These are phyloP conservation scores for Arthrobotrys sinensis DNA, from an alignment of 2,329 filamentous ascomycete species.

Conservation along the genomic window DNA sequence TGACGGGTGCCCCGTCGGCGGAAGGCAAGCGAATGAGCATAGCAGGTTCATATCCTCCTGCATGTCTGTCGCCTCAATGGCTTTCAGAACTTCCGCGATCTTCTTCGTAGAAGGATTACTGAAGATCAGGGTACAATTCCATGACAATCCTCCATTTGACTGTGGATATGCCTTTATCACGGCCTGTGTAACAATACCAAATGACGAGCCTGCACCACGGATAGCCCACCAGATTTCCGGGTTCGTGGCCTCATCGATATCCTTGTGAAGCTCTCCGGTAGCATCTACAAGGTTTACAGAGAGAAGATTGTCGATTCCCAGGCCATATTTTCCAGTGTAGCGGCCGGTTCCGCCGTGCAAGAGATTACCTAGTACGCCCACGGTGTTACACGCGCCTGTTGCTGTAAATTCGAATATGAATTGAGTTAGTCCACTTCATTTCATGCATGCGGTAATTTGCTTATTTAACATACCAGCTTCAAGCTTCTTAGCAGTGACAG, in stretches of 20 bases:
- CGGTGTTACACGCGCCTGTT: constrained; percentile 47
- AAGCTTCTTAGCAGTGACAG: constrained; percentile 26
- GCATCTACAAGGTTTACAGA: constrained; percentile 68
- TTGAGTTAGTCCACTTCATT: neutral
- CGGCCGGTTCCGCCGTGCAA: constrained; percentile 55
- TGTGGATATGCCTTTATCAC: constrained; percentile 66
- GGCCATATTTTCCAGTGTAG: constrained; percentile 62
- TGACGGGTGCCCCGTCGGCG: neutral
- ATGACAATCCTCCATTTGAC: constrained; percentile 46
- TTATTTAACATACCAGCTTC: constrained; percentile 34
- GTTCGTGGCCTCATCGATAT: constrained; percentile 62
- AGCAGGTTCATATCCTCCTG: neutral
- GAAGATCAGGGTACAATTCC: constrained; percentile 65
- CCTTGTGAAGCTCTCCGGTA: constrained; percentile 66
- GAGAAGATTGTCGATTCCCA: constrained; percentile 68
- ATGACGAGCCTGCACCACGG: constrained; percentile 68
- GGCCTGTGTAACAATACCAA: constrained; percentile 69
- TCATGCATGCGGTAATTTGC: neutral
- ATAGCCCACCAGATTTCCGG: constrained; percentile 68
- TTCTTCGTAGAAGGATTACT: constrained; percentile 37
- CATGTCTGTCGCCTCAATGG: neutral
- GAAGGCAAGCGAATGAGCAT: neutral
- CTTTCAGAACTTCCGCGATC: neutral
- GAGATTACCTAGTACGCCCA: constrained; percentile 43
- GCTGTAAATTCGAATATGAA: constrained; percentile 11